Percentiles rank a stretch among this genome's conserved stretches.
phyloP scores from a whole-genome alignment of 139 green algal species.

The Pseudopediastrum boryanum region DNA sequence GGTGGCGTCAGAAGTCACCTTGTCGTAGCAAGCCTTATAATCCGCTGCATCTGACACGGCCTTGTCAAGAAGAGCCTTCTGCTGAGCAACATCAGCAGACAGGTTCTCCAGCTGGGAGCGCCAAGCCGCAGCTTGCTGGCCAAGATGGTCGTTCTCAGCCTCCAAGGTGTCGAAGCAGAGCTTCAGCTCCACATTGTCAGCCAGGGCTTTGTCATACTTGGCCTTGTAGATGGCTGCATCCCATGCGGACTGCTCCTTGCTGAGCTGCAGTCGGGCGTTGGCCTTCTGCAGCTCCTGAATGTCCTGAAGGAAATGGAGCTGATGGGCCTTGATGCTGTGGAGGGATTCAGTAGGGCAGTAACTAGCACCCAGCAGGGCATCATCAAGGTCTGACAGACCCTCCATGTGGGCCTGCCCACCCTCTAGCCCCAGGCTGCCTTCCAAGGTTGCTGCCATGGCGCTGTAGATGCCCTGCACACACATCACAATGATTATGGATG shows the following conservation, averaged over 20 bases:
- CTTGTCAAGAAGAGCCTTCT: conserved; percentile 30
- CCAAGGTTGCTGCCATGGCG: conserved; percentile 17
- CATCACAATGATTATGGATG: too few species aligned
- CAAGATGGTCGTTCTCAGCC: too few species aligned
- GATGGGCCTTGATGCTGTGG: too few species aligned
- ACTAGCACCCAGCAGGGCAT: too few species aligned
- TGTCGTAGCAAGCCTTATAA: conserved; percentile 24
- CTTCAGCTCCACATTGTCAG: too few species aligned
- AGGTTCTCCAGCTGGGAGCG: too few species aligned
- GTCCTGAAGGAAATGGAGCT: neutral
- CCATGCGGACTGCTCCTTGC: neutral
- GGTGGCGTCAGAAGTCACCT: conserved; percentile 2
- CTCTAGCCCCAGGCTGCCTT: conserved; percentile 1
- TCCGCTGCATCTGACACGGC: conserved; percentile 26
- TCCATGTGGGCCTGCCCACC: too few species aligned
- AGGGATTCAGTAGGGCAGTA: too few species aligned
- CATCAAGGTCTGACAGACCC: too few species aligned
- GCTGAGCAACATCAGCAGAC: conserved; percentile 29
- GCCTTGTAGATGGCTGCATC: conserved; percentile 7
- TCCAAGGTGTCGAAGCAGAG: too few species aligned
- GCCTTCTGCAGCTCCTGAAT: conserved; percentile 9
- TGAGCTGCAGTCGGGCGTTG: neutral
- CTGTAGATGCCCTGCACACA: conserved; percentile 27
- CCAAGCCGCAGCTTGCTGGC: too few species aligned
- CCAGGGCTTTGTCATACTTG: conserved; percentile 21